Evolutionary conservation across 805 yeast species (phyloP), one percentile per base, ranked within the genome.

Genomic region (Myxozyma melibiosi): DNA sequence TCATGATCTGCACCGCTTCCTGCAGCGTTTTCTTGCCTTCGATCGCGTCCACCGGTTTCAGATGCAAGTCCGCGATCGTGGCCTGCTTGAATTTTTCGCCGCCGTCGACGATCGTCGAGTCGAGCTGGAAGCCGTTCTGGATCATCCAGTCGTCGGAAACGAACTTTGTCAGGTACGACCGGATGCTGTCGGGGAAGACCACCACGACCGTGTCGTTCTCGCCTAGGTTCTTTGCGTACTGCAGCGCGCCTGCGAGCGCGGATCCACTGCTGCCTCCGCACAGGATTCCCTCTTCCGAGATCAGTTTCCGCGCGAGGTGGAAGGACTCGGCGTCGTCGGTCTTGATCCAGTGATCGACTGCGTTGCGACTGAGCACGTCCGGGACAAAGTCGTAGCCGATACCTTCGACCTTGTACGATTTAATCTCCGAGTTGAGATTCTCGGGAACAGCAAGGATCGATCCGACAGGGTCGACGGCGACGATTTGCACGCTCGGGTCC

Each of bases 101-200:
- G 68, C 53, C 44, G 42, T 53, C 55, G 30, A 39, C 41, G 18
- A 53, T 40, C 3, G 62, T 57, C 8, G 62, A 30, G 31, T 57
- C 62, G 2, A 18, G 48, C 20, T 48, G 49, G 52, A 89, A 84
- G 2, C 87, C 86, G 70, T 88, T 87, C 66, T 82, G 82, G 70
- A 79, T 80, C 86, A 88, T 83, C 96, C 96, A 88, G 73, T 88
- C 95, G 67, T 89, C 95, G 71, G 88, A 95, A 37, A 88, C 92
- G 69, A 88, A 88, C 75, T 88, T 88, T 62, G 94, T 83, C 73
- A 88, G 78, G 75, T 88, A 88, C 2, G 95, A 88, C 77, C 96
- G 83, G 69, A 88, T 83, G 40, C 90, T 84, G 71, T 88, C 96
- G 43, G 96, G 96, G 81, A 87, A 82, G 22, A 88, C 85, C 45